Percentiles rank a stretch among this genome's conserved stretches.
Evolutionary conservation across 1,139 yeast species (phyloP).

Genomic region (Geotrichum reessii): DNA sequence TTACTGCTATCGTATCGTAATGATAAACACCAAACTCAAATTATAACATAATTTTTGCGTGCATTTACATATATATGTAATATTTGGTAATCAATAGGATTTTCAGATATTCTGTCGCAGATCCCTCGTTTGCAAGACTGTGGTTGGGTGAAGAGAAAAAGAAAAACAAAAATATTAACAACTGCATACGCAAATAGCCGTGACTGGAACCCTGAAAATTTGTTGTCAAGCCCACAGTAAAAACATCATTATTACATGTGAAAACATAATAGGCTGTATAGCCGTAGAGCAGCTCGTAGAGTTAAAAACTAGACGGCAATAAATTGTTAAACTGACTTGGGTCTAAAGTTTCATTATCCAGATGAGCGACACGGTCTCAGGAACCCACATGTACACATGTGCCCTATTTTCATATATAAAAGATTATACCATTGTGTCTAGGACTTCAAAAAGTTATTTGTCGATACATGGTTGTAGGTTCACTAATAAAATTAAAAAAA

Average conservation of each 20-base stretch:
- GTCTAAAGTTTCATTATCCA: not conserved
- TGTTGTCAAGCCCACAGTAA: not conserved
- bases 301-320: too few species aligned
- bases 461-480: not conserved
- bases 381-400: not conserved
- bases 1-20: not conserved
- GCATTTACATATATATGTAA: not conserved
- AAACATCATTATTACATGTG: not conserved
- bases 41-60: not conserved
- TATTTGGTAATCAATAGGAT: not conserved
- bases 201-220: not conserved
- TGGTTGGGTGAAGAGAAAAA: not conserved
- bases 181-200: not conserved
- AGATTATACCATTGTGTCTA: not conserved
- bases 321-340: not conserved
- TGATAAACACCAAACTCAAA: not conserved
- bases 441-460: not conserved
- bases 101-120: not conserved
- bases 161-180: not conserved
- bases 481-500: too few species aligned
- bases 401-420: not conserved
- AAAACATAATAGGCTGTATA: not conserved
- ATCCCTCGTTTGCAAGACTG: not conserved
- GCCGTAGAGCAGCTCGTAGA: too few species aligned
- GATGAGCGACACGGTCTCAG: not conserved